A percentile compares a stretch with the other conserved stretches of the same genome.
Evolutionary conservation across 768 basidiomycete species (phyloP).

Genomic region (Tulasnella sp.): DNA sequence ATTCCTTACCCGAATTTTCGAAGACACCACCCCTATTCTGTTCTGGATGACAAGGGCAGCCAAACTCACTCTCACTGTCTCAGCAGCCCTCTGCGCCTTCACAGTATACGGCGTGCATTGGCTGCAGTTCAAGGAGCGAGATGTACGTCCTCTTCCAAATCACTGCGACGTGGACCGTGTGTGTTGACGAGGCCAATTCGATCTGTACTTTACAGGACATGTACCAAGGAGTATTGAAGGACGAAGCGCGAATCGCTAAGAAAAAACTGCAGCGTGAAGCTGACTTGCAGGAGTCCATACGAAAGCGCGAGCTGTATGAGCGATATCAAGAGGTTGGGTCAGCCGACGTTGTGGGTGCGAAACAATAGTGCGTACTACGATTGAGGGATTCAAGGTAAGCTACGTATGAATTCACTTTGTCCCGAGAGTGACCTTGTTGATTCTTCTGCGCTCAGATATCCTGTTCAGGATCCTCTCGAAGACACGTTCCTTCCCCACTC

Average conservation of each 20-base stretch:
- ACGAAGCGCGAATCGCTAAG: conserved; percentile 68
- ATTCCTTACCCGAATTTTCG: background rate
- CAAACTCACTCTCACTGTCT: conserved; percentile 59
- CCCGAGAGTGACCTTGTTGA: background rate
- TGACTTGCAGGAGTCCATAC: conserved; percentile 22
- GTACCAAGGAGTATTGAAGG: conserved; percentile 82
- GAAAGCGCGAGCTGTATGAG: conserved; percentile 19
- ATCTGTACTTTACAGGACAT: conserved; percentile 46
- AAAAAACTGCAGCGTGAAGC: conserved; percentile 59
- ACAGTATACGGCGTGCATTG: conserved; percentile 87
- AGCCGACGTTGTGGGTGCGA: background rate
- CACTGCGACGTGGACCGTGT: no score
- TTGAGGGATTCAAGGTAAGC: no score
- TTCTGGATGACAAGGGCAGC: conserved; percentile 53
- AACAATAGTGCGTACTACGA: background rate
- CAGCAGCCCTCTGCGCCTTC: conserved; percentile 49
- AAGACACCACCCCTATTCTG: background rate
- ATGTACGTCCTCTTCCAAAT: conserved; percentile 36
- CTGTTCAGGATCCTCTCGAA: background rate
- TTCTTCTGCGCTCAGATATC: background rate
- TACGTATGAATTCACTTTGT: no score
- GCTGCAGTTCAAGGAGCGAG: conserved; percentile 71
- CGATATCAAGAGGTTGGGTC: conserved; percentile 19
- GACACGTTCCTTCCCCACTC: background rate
- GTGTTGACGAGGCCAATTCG: background rate